Evolutionary conservation across 306 rosid genomes (phyloP).

Genomic region (peach (Prunus persica)): Prunus_persica_NCBIv2 NC_034010.1:1221501-1222000

Average conservation of each 20-base stretch:
- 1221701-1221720: constrained; percentile 43
- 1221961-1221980: background rate
- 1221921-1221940: background rate
- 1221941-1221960: background rate
- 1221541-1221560: background rate
- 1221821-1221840: background rate
- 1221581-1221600: background rate
- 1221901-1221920: no score
- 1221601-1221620: constrained; percentile 15
- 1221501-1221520: no score
- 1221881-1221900: background rate
- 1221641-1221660: constrained; percentile 35
- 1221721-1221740: constrained; percentile 36
- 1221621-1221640: constrained; percentile 34
- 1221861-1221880: background rate
- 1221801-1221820: no score
- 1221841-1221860: background rate
- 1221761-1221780: background rate
- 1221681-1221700: constrained; percentile 20
- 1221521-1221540: no score
- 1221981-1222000: no score
- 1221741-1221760: background rate
- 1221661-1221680: constrained; percentile 13
- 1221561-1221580: constrained; percentile 13
- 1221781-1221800: rapidly evolving